Evolutionary conservation across 1,139 yeast species (phyloP).

Genomic region (Diutina mesorugosa): DNA sequence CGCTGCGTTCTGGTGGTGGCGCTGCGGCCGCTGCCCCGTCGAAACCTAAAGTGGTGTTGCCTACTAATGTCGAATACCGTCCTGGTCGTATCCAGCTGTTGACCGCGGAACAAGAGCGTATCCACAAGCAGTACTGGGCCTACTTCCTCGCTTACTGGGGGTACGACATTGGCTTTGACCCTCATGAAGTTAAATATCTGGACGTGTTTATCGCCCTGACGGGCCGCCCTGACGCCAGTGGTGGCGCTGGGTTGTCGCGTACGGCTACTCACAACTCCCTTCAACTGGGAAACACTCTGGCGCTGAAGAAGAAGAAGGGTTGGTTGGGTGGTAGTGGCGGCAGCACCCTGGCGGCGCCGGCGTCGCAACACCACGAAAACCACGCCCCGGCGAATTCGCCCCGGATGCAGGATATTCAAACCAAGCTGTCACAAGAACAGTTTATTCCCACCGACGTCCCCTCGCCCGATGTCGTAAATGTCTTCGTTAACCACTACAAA

Average conservation of each 20-base stretch:
- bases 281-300: neutral
- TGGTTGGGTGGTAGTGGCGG: constrained; percentile 8
- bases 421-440: constrained; percentile 17
- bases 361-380: neutral
- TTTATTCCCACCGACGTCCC: constrained; percentile 16
- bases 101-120: constrained; percentile 48
- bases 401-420: constrained; percentile 19
- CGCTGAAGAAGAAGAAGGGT: constrained; percentile 6
- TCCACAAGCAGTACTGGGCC: constrained; percentile 68
- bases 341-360: constrained; percentile 1
- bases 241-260: constrained; percentile 12
- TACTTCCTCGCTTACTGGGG: constrained; percentile 52
- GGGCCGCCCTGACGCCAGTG: constrained; percentile 5
- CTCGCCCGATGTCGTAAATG: constrained; percentile 11
- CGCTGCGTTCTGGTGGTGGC: neutral
- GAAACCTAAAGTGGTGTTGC: neutral
- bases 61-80: neutral
- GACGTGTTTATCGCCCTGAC: constrained; percentile 17
- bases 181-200: constrained; percentile 18
- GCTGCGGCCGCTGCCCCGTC: neutral
- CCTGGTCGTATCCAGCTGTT: constrained; percentile 50
- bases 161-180: constrained; percentile 28
- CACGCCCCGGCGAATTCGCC: constrained; percentile 9
- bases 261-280: constrained; percentile 12
- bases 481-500: neutral